phyloP scores from a whole-genome alignment of 2,329 filamentous ascomycete species.

The Monosporascus sp. region DNA sequence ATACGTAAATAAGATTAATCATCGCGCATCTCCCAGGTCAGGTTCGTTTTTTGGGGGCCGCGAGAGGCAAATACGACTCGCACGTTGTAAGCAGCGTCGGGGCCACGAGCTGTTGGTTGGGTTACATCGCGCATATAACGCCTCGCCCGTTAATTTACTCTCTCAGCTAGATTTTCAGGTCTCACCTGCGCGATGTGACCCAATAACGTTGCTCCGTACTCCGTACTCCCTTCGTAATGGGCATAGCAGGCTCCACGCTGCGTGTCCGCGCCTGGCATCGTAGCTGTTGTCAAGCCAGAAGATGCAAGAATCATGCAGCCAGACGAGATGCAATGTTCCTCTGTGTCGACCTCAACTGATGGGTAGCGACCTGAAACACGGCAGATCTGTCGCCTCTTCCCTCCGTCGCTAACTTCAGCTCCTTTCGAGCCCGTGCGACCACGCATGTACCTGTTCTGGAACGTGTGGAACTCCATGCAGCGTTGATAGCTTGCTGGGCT shows the following conservation, averaged over 20 bases:
- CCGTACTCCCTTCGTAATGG: too few relatives aligned
- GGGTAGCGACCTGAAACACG: neutral
- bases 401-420: too few relatives aligned
- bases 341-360: neutral
- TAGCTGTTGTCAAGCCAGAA: too few relatives aligned
- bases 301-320: too few relatives aligned
- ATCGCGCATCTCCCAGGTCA: too few relatives aligned
- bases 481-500: too few relatives aligned
- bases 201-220: neutral
- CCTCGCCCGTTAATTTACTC: neutral
- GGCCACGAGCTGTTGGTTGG: neutral
- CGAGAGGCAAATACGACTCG: neutral
- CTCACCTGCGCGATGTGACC: neutral
- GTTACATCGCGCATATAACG: neutral
- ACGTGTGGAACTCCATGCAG: too few relatives aligned
- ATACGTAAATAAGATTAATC: too few relatives aligned
- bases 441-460: too few relatives aligned
- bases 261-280: too few relatives aligned
- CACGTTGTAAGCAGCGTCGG: neutral
- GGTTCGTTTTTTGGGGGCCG: neutral
- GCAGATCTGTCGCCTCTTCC: neutral
- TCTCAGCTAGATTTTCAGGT: neutral
- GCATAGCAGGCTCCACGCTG: neutral
- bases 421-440: too few relatives aligned
- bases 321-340: neutral